Evolutionary conservation across 352 stramenopile genomes (phyloP).

Genomic region (Globisporangium viniferum): DNA sequence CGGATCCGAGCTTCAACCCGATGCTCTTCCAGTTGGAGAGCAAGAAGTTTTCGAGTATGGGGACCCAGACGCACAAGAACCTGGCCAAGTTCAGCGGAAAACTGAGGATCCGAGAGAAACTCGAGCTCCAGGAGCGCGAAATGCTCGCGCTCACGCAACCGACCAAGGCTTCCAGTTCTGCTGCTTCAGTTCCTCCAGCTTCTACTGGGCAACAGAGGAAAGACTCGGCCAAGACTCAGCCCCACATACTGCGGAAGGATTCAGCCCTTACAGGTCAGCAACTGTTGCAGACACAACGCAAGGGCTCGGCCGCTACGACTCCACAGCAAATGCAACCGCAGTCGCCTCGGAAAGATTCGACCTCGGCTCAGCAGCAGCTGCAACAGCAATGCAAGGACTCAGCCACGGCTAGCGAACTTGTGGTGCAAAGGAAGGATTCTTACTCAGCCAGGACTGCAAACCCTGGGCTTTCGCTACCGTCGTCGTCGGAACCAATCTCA

Average conservation of each 20-base stretch:
- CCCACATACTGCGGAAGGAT: background rate
- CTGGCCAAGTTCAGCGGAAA: conserved; percentile 32
- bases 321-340: background rate
- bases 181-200: background rate
- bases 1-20: conserved; percentile 48
- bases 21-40: conserved; percentile 49
- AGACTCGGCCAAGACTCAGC: background rate
- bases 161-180: background rate
- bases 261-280: background rate
- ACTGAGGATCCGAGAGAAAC: conserved; percentile 31
- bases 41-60: conserved; percentile 32
- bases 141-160: conserved; percentile 15
- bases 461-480: no score
- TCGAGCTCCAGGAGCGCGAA: conserved; percentile 39
- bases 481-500: background rate
- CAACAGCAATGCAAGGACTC: conserved; percentile 1
- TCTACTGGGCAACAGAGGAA: background rate
- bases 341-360: background rate
- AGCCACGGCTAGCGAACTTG: background rate
- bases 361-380: background rate
- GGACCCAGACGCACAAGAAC: conserved; percentile 44
- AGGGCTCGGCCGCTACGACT: background rate
- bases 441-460: no score
- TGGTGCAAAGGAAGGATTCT: no score
- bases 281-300: conserved; percentile 1